Conservation (phyloP, 805 yeast species). For the Barnettozyma sp. region DNA sequence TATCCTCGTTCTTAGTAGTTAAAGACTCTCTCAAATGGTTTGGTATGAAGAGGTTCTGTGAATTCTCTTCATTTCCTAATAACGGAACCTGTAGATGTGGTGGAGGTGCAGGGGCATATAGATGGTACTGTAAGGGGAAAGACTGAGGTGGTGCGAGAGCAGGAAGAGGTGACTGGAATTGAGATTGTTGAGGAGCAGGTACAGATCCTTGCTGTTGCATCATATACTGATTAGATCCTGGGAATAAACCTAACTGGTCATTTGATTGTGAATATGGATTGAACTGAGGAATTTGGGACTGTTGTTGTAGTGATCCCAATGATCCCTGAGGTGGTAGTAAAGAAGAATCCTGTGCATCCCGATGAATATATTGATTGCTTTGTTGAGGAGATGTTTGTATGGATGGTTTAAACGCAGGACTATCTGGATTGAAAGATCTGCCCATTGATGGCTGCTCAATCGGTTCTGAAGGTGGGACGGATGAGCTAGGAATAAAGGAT, state of each 20-base stretch:
- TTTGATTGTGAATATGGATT: constrained; percentile 18
- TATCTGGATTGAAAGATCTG: constrained; percentile 24
- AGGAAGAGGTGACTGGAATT: constrained; percentile 8
- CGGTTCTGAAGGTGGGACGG: not conserved
- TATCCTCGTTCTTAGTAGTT: constrained; percentile 71
- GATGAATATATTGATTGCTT: constrained; percentile 13
- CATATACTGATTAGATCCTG: constrained; percentile 12
- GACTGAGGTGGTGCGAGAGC: constrained; percentile 17
- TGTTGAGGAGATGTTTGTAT: constrained; percentile 9
- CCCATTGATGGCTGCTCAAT: constrained; percentile 13
- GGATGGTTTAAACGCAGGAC: constrained; percentile 30
- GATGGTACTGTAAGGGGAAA: constrained; percentile 69
- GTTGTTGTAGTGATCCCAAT: too few relatives aligned
- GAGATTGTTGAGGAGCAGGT: constrained; percentile 7
- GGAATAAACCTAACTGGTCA: constrained; percentile 11
- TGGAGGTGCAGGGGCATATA: constrained; percentile 86
- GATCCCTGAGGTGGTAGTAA: too few relatives aligned
- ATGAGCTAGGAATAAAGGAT: constrained; percentile 23
- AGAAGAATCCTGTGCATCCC: too few relatives aligned
- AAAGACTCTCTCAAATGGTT: constrained; percentile 64
- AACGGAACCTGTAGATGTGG: constrained; percentile 57
- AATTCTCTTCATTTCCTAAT: constrained; percentile 64
- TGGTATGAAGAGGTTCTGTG: constrained; percentile 65
- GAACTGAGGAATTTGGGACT: constrained; percentile 8
- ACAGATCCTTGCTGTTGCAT: constrained; percentile 9